These are phyloP conservation scores for Candida schatavii DNA, from an alignment of 805 yeast species.

Conservation along the genomic window DNA sequence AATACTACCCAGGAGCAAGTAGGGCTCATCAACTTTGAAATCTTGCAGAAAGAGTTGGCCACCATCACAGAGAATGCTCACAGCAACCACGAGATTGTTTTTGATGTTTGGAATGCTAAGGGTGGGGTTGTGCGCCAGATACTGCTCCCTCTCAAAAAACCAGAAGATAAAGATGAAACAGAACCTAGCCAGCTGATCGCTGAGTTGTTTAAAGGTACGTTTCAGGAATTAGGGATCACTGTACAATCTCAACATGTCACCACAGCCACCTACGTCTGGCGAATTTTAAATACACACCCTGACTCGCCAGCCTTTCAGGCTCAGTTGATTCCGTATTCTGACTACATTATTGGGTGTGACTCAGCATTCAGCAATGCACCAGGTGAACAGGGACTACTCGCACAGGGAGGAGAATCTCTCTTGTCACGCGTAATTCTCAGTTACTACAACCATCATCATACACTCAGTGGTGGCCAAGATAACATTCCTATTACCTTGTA, in stretches of 20 bases:
- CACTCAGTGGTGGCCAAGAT: constrained; percentile 28
- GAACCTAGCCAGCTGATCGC: constrained; percentile 9
- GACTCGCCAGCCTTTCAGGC: constrained; percentile 81
- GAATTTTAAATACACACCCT: constrained; percentile 68
- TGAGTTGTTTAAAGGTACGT: constrained; percentile 25
- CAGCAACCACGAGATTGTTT: constrained; percentile 39
- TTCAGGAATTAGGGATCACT: constrained; percentile 59
- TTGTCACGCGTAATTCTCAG: constrained; percentile 65
- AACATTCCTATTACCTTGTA: constrained; percentile 38
- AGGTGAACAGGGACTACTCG: constrained; percentile 58
- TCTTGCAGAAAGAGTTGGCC: constrained; percentile 41
- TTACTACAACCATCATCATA: constrained; percentile 46
- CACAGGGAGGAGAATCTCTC: constrained; percentile 83
- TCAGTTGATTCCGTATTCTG: constrained; percentile 80
- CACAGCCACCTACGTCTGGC: constrained; percentile 84
- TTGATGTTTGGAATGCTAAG: constrained; percentile 84
- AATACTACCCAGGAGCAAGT: constrained; percentile 31
- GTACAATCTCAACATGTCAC: constrained; percentile 75
- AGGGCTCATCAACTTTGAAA: constrained; percentile 38
- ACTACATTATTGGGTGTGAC: constrained; percentile 75
- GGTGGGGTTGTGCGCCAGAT: constrained; percentile 57
- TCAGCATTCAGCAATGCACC: constrained; percentile 58
- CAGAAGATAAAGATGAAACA: constrained; percentile 5
- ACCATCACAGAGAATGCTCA: constrained; percentile 29
- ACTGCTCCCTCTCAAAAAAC: constrained; percentile 18